Conservation (phyloP, 2,329 filamentous ascomycete genomes). For the Claviceps fusiformis region DNA sequence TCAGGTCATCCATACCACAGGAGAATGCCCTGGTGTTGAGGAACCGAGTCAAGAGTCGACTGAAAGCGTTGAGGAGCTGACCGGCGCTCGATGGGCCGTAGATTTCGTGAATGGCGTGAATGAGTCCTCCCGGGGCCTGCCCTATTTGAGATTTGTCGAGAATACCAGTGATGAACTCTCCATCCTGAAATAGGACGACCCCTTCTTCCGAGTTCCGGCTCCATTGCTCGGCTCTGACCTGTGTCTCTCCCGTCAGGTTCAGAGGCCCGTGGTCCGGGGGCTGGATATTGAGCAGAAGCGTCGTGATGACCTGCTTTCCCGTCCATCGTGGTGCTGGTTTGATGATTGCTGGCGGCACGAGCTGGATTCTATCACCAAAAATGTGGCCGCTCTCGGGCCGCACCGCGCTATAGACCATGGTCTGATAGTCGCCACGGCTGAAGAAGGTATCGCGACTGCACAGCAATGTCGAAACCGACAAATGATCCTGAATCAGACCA, state of each 20-base stretch:
- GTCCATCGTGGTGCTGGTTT: conserved; percentile 81
- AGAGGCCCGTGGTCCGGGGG: conserved; percentile 64
- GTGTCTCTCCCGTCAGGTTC: conserved; percentile 65
- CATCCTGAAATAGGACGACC: conserved; percentile 67
- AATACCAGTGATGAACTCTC: conserved; percentile 79
- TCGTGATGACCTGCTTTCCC: conserved; percentile 90
- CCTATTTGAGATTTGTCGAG: conserved; percentile 94
- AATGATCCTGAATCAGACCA: conserved; percentile 96
- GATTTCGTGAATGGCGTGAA: conserved; percentile 86
- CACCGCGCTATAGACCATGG: conserved; percentile 82
- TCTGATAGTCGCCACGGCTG: conserved; percentile 74
- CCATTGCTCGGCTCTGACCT: conserved; percentile 71
- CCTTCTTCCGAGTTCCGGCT: conserved; percentile 64
- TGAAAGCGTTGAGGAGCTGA: conserved; percentile 76
- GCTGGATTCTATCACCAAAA: conserved; percentile 65
- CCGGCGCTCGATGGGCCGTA: conserved; percentile 83
- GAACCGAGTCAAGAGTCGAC: conserved; percentile 76
- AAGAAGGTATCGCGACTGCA: conserved; percentile 90
- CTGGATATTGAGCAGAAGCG: conserved; percentile 82
- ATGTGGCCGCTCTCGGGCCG: conserved; percentile 86
- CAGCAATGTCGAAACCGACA: conserved; percentile 84
- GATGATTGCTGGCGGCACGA: conserved; percentile 66
- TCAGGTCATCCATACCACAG: conserved; percentile 92
- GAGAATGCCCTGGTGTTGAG: conserved; percentile 91
- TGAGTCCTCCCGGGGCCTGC: conserved; percentile 69